A percentile compares a stretch with the other conserved stretches of the same genome.
Conservation (phyloP, 805 yeast species). For the Kazachstania martiniae region DNA sequence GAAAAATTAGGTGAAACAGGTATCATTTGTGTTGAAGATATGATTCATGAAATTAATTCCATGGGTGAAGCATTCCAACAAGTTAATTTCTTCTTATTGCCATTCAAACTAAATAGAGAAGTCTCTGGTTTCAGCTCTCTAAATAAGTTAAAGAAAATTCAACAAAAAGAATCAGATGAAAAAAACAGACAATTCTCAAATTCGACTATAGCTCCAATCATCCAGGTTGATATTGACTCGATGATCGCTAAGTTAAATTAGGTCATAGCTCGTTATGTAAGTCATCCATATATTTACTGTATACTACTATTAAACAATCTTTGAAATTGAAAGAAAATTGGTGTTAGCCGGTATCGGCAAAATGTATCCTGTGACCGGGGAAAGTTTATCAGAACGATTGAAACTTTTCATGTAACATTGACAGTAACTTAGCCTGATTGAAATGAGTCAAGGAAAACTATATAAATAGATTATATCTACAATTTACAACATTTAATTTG, state of each 20-base stretch:
- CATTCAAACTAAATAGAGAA: conserved; percentile 60
- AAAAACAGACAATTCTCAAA: conserved; percentile 37
- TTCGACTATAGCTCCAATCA: conserved; percentile 53
- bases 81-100: conserved; percentile 52
- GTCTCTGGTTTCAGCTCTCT: conserved; percentile 68
- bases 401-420: too few species aligned
- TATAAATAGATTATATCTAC: too few species aligned
- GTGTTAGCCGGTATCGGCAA: background rate
- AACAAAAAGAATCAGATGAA: conserved; percentile 41
- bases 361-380: too few species aligned
- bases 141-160: conserved; percentile 54
- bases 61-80: conserved; percentile 55
- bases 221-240: conserved; percentile 63
- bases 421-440: too few species aligned
- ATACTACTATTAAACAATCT: too few species aligned
- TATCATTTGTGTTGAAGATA: conserved; percentile 69
- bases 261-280: too few species aligned
- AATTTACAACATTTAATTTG: too few species aligned
- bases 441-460: too few species aligned
- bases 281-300: too few species aligned
- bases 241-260: conserved; percentile 57
- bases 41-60: conserved; percentile 57
- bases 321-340: too few species aligned
- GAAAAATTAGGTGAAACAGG: conserved; percentile 61
- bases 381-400: too few species aligned